These are phyloP conservation scores for Thalassiosira oceanica DNA, from an alignment of 352 stramenopile species.

Conservation along the genomic window DNA sequence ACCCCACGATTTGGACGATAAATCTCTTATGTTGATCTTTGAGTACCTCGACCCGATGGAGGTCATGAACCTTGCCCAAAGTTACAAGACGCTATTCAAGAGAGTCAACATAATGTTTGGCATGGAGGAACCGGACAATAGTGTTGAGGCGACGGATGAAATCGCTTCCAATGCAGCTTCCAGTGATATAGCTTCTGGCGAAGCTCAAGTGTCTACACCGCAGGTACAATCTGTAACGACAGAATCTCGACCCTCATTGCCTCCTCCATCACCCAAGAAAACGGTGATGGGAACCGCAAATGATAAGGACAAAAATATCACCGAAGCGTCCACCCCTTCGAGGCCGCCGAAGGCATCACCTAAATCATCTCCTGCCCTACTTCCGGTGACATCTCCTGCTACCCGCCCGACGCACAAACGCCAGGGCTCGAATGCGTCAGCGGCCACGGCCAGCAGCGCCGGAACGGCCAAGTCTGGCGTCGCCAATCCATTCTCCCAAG, in stretches of 20 bases:
- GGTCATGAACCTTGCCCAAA: constrained; percentile 69
- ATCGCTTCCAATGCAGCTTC: constrained; percentile 6
- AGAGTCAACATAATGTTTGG: constrained; percentile 74
- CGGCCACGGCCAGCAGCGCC: too few relatives aligned
- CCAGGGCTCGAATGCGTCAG: too few relatives aligned
- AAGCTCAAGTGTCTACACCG: constrained; percentile 8
- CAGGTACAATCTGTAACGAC: too few relatives aligned
- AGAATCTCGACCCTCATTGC: too few relatives aligned
- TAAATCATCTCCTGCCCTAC: too few relatives aligned
- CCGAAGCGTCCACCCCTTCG: too few relatives aligned
- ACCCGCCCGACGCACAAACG: too few relatives aligned
- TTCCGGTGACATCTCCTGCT: too few relatives aligned
- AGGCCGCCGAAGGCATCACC: too few relatives aligned
- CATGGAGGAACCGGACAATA: neutral
- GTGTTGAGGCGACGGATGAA: neutral
- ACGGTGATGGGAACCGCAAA: too few relatives aligned
- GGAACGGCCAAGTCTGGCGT: constrained; percentile 46
- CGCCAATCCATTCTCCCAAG: constrained; percentile 22
- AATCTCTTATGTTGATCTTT: constrained; percentile 39
- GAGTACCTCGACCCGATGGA: constrained; percentile 56
- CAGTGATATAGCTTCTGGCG: constrained; percentile 22
- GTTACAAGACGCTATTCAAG: constrained; percentile 63
- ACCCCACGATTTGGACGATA: constrained; percentile 18
- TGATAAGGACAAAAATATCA: too few relatives aligned
- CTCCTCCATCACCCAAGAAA: too few relatives aligned